Conservation (phyloP, 768 basidiomycete genomes). For the Suillus subaureus region DNA sequence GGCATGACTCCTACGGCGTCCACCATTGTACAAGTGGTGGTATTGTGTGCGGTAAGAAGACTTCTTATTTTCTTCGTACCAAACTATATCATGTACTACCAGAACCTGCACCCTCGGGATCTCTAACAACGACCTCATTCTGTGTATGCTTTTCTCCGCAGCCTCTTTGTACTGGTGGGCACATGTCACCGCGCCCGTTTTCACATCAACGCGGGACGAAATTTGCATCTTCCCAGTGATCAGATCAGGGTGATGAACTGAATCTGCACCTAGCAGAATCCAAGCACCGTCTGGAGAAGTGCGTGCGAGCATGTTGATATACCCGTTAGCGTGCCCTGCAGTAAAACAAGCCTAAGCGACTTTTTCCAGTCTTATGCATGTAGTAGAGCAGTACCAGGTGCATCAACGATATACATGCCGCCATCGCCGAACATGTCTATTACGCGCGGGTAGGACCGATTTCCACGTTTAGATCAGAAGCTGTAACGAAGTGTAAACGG, state of each 20-base stretch:
- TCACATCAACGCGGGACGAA: slow-evolving; percentile 21
- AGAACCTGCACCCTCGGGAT: slow-evolving; percentile 46
- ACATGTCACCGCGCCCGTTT: slow-evolving; percentile 34
- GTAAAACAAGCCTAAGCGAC: no score
- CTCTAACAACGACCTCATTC: slow-evolving; percentile 41
- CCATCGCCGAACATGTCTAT: slow-evolving; percentile 57
- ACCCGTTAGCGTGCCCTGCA: slow-evolving; percentile 54
- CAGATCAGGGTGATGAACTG: slow-evolving; percentile 52
- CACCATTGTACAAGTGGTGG: neutral
- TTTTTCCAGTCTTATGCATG: no score
- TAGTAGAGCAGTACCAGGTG: no score
- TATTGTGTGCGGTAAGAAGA: slow-evolving; percentile 38
- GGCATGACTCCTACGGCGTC: neutral
- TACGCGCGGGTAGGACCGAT: slow-evolving; percentile 49
- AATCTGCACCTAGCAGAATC: slow-evolving; percentile 55
- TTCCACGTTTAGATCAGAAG: slow-evolving; percentile 34
- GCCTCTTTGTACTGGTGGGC: slow-evolving; percentile 45
- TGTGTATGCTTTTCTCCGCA: slow-evolving; percentile 44
- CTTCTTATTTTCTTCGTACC: slow-evolving; percentile 49
- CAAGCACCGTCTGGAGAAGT: slow-evolving; percentile 52
- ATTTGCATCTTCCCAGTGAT: slow-evolving; percentile 44
- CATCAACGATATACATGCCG: slow-evolving; percentile 54
- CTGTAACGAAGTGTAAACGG: slow-evolving; percentile 36
- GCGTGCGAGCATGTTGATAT: slow-evolving; percentile 52
- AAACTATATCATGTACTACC: slow-evolving; percentile 55